phyloP scores from a whole-genome alignment of 2,329 filamentous ascomycete genomes.

The Orbilia oligospora region DNA sequence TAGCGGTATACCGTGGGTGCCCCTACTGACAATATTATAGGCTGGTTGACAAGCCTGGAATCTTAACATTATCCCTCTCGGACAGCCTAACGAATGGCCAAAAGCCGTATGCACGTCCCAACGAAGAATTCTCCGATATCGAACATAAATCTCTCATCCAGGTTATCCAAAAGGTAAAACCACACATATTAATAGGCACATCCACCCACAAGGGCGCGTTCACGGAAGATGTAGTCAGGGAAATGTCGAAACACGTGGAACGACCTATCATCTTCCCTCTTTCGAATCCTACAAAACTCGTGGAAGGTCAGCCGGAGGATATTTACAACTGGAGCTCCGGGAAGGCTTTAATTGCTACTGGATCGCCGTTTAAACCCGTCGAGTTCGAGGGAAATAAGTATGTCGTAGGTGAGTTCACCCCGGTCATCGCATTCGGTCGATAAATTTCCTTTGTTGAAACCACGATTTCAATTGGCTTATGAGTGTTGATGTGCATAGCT shows the following conservation, averaged over 20 bases:
- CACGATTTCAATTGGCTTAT: conserved; percentile 12
- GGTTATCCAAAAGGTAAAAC: conserved; percentile 79
- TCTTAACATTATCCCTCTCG: conserved; percentile 76
- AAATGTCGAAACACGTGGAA: conserved; percentile 81
- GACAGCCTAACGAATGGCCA: conserved; percentile 78
- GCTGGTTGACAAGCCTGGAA: conserved; percentile 85
- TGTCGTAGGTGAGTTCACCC: conserved; percentile 70
- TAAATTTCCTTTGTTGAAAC: conserved; percentile 64
- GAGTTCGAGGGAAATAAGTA: conserved; percentile 72
- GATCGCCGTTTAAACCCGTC: conserved; percentile 84
- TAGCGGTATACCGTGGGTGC: not conserved
- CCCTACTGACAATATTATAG: conserved; percentile 67
- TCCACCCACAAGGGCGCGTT: conserved; percentile 84
- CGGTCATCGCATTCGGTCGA: conserved; percentile 61
- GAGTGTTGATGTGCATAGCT: conserved; percentile 69
- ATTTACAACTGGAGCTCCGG: conserved; percentile 84
- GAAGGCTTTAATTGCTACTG: conserved; percentile 83
- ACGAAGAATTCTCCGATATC: conserved; percentile 75
- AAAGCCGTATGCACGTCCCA: conserved; percentile 75
- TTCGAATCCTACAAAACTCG: conserved; percentile 85
- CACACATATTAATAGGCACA: conserved; percentile 86
- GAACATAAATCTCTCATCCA: conserved; percentile 74
- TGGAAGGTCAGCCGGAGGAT: conserved; percentile 84
- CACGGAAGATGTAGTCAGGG: conserved; percentile 79
- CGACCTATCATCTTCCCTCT: conserved; percentile 85